Conservation (phyloP, 345 rosid species). For the Populus davidiana region DNA sequence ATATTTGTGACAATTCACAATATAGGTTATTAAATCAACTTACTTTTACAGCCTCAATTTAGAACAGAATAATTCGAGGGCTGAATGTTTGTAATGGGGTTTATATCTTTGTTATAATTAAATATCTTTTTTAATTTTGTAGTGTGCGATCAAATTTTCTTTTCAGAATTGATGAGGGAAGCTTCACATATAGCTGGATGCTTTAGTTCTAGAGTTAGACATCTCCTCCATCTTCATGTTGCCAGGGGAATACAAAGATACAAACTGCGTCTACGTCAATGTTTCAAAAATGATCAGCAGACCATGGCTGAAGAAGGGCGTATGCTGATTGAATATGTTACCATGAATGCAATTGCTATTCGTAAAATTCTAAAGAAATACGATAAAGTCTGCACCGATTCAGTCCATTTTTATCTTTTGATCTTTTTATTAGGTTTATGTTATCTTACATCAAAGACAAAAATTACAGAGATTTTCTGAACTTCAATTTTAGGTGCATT, state of each 20-base stretch:
- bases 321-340: conserved; percentile 69
- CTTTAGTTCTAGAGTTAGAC: conserved; percentile 72
- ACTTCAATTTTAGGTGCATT: conserved; percentile 57
- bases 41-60: background rate
- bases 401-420: background rate
- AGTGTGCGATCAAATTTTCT: conserved; percentile 87
- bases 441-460: background rate
- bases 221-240: conserved; percentile 75
- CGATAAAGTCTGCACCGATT: conserved; percentile 56
- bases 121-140: conserved; percentile 14
- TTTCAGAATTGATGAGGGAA: conserved; percentile 78
- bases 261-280: conserved; percentile 46
- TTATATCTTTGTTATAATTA: background rate
- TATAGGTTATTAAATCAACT: background rate
- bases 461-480: background rate
- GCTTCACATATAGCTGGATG: conserved; percentile 77
- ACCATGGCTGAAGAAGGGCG: conserved; percentile 62
- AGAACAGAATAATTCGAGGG: background rate
- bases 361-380: conserved; percentile 91
- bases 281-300: conserved; percentile 59
- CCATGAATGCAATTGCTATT: conserved; percentile 86
- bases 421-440: background rate
- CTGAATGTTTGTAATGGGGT: background rate
- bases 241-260: conserved; percentile 70
- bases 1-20: background rate